Conservation (phyloP, 805 yeast species). For the Ogataea ganodermae region DNA sequence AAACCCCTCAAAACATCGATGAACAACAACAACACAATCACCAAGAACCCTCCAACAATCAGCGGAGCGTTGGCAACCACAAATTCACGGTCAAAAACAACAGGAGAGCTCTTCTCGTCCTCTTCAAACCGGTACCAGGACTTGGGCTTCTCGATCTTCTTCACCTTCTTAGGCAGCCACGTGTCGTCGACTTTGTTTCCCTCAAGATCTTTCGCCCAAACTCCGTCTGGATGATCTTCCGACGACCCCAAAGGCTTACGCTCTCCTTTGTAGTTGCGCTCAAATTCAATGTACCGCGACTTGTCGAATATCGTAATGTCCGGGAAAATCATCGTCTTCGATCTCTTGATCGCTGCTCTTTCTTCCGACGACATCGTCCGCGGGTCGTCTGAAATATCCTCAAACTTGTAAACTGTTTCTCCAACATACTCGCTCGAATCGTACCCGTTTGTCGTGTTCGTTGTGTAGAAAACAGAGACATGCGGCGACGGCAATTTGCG, state of each 20-base stretch:
- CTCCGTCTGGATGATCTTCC: constrained; percentile 29
- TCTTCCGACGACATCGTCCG: constrained; percentile 35
- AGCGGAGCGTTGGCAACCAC: constrained; percentile 49
- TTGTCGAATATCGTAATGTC: constrained; percentile 55
- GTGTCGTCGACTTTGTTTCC: constrained; percentile 30
- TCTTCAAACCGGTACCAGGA: constrained; percentile 31
- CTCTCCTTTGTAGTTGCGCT: constrained; percentile 49
- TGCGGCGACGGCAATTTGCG: constrained; percentile 76
- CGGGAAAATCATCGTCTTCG: constrained; percentile 49
- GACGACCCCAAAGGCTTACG: constrained; percentile 32
- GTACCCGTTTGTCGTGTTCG: constrained; percentile 34
- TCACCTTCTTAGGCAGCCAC: constrained; percentile 32
- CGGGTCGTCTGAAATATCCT: constrained; percentile 37
- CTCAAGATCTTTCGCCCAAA: constrained; percentile 31
- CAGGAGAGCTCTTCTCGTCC: constrained; percentile 37
- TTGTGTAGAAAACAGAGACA: constrained; percentile 59
- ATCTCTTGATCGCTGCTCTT: constrained; percentile 25
- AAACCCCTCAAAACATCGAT: constrained; percentile 13
- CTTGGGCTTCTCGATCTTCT: constrained; percentile 19
- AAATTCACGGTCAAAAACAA: constrained; percentile 42
- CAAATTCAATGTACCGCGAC: constrained; percentile 51
- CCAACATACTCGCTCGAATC: constrained; percentile 17
- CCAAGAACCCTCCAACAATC: constrained; percentile 14
- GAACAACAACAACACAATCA: constrained; percentile 7
- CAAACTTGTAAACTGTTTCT: constrained; percentile 18